Evolutionary conservation across 2,329 filamentous ascomycete species (phyloP).

Genomic region (Phialophora macrospora): DNA sequence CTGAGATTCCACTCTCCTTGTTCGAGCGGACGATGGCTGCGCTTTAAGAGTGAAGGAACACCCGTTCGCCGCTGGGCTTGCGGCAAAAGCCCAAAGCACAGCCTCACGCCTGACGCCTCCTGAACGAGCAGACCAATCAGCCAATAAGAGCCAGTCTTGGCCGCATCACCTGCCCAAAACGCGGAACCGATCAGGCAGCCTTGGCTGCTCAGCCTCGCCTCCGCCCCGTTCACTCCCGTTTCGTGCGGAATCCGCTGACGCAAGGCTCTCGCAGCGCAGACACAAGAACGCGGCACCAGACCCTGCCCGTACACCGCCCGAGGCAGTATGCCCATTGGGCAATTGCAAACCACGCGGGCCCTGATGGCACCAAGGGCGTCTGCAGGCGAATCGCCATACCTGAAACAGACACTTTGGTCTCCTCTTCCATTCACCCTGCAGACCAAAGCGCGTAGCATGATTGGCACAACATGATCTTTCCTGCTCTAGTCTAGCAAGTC

Average conservation of each 20-base stretch:
- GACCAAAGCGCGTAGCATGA: neutral
- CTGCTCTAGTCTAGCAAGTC: neutral
- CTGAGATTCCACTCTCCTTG: neutral
- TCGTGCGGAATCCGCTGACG: neutral
- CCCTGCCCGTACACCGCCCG: neutral
- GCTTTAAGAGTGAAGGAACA: neutral
- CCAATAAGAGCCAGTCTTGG: neutral
- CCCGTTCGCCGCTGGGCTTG: neutral
- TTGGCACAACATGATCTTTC: neutral
- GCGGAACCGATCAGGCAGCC: neutral
- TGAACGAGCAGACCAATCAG: neutral
- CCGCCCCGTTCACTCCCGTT: too few relatives aligned
- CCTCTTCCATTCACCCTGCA: neutral
- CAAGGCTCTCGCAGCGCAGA: neutral
- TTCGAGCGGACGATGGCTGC: neutral
- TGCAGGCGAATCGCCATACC: neutral
- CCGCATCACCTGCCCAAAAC: neutral
- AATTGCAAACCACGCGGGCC: neutral
- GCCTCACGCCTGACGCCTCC: neutral
- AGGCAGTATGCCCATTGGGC: neutral
- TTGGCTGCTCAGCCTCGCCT: conserved; percentile 2
- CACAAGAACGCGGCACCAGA: neutral
- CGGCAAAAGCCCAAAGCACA: neutral
- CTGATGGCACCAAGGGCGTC: neutral
- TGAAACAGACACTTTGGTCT: neutral